A percentile compares a stretch with the other conserved stretches of the same genome.
These are phyloP conservation scores for Phytophthora capsici DNA, from an alignment of 352 stramenopile species.

Conservation along the genomic window DNA sequence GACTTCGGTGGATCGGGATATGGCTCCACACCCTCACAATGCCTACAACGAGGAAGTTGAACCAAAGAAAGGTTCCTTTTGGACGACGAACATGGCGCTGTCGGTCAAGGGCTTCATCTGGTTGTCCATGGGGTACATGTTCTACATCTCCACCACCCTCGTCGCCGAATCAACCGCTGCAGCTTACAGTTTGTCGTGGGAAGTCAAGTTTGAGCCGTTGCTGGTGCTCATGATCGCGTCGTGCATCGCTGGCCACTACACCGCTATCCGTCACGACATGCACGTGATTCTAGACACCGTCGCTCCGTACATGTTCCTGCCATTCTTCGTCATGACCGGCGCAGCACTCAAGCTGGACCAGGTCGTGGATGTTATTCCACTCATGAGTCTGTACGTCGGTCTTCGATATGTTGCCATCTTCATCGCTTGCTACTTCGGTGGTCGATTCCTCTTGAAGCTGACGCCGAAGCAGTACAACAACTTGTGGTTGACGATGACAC, in stretches of 20 bases:
- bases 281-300: conserved; percentile 71
- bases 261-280: conserved; percentile 72
- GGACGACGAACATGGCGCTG: conserved; percentile 38
- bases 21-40: conserved; percentile 56
- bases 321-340: conserved; percentile 81
- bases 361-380: conserved; percentile 58
- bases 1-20: conserved; percentile 34
- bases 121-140: conserved; percentile 64
- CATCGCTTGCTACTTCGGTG: conserved; percentile 62
- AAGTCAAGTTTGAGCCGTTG: conserved; percentile 72
- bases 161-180: conserved; percentile 49
- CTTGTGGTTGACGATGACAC: conserved; percentile 75
- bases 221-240: conserved; percentile 73
- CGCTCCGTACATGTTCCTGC: conserved; percentile 74
- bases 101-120: conserved; percentile 70
- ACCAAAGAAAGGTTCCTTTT: conserved; percentile 7
- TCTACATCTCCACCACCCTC: conserved; percentile 59
- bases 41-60: conserved; percentile 43
- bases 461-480: conserved; percentile 69
- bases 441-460: conserved; percentile 65
- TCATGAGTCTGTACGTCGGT: conserved; percentile 69
- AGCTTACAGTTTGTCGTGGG: conserved; percentile 58
- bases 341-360: conserved; percentile 70
- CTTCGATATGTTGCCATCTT: conserved; percentile 71
- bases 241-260: conserved; percentile 65